These are phyloP conservation scores for Beauveria asiatica DNA, from an alignment of 2,329 filamentous ascomycete genomes.

Conservation along the genomic window DNA sequence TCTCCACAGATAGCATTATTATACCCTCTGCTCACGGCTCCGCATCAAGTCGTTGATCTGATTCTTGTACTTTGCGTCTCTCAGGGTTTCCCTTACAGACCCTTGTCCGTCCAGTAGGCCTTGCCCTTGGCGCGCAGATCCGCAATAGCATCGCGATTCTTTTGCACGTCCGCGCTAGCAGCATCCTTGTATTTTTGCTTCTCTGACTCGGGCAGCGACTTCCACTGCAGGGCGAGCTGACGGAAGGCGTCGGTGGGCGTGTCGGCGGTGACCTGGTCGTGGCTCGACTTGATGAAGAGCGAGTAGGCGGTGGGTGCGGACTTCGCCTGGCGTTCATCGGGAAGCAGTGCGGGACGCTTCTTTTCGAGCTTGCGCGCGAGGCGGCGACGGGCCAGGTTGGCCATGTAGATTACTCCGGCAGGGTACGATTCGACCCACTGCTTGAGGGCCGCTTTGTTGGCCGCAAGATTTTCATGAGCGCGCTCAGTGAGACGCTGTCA, in stretches of 20 bases:
- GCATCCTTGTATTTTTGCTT: constrained; percentile 32
- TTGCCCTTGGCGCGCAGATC: constrained; percentile 15
- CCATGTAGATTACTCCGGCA: constrained; percentile 30
- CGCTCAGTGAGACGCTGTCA: constrained; percentile 28
- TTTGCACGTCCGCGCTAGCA: constrained; percentile 13
- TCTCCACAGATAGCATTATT: not conserved
- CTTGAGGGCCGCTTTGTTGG: constrained; percentile 32
- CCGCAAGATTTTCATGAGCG: constrained; percentile 30
- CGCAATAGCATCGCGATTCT: constrained; percentile 22
- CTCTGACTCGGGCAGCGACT: constrained; percentile 29
- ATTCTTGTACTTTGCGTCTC: not conserved
- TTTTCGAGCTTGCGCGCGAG: constrained; percentile 29
- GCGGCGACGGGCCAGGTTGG: constrained; percentile 38
- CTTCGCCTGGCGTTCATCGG: constrained; percentile 41
- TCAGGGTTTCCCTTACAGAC: not conserved
- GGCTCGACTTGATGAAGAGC: constrained; percentile 31
- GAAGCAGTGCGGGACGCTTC: constrained; percentile 23
- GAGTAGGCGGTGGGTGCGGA: constrained; percentile 23
- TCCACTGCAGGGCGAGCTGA: constrained; percentile 33
- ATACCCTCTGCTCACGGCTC: not conserved
- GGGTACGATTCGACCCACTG: constrained; percentile 40
- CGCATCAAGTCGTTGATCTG: not conserved
- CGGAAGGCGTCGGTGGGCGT: constrained; percentile 16
- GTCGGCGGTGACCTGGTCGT: constrained; percentile 20
- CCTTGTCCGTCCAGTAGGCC: constrained; percentile 16